Base-by-base conservation (phyloP, 768 basidiomycete genomes). In the Podaxis mareebaensis region DNA sequence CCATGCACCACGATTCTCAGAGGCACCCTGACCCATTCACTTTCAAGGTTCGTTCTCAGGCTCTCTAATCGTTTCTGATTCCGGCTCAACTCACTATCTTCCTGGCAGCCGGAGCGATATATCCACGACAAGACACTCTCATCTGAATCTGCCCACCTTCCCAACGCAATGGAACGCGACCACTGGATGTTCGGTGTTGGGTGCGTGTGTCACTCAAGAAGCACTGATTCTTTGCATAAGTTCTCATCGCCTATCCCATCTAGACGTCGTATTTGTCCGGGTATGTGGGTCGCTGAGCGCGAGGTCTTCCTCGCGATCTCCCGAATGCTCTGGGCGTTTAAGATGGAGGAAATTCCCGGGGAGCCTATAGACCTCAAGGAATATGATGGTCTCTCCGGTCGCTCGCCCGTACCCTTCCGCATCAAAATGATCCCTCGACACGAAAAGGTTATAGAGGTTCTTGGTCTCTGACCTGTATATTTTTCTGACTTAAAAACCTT, bases 121-220 rank as follows among this genome's bases (percentile, higher is more conserved):
- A 63, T 82, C 38, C 69, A 72, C 22, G 80, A 83, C 63, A 62
- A 64, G 0, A 72, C 72, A 8, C 69, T 73, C 17, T 76, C 75
- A 20, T 76, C 78, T 1, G 81, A 82, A 59, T 82, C 81, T 2
- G 78, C 79, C 15, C 79, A 81, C 42, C 68, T 78, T 24, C 51
- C 74, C 1, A 73, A 83, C 63, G 73, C 80, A 7, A 72, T 73
- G 65, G 73, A 83, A 56, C 77, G 82, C 40, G 82, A 83, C 64
- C 80, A 83, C 60, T 83, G 82, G 82, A 76, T 76, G 69, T 83
- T 81, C 58, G 82, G 82, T 15, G 80, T 71, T 1, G 82, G 81
- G 82, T 83, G 65, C 30, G 75, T 70, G 28, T 39, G 42, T 7
- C 42, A n/a, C 20, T 48, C 10, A 8, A 11, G 3, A 20, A 20